These are phyloP conservation scores for Xerophyta viscosa DNA, from an alignment of 106 monocot genomes.

Conservation along the genomic window DNA sequence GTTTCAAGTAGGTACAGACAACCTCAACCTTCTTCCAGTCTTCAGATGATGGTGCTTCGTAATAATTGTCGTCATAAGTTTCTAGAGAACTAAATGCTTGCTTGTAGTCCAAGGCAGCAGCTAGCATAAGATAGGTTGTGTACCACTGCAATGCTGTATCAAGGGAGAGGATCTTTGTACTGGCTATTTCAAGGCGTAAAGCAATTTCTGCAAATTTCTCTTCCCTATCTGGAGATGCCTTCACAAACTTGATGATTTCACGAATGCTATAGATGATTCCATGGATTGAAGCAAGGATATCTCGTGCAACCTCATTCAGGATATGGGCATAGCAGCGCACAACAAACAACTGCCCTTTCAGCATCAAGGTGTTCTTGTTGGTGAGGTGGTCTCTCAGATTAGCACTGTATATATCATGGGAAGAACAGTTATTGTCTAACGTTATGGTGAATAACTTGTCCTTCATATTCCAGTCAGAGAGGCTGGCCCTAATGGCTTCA, in stretches of 20 bases:
- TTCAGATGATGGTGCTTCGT: slow-evolving; percentile 74
- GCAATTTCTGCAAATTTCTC: slow-evolving; percentile 77
- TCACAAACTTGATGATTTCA: slow-evolving; percentile 88
- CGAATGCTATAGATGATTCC: slow-evolving; percentile 81
- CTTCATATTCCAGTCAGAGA: slow-evolving; percentile 82
- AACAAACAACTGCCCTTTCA: slow-evolving; percentile 76
- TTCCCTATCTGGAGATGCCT: slow-evolving; percentile 60
- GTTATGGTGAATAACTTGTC: slow-evolving; percentile 74
- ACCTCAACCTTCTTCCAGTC: slow-evolving; percentile 91
- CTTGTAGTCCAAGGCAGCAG: slow-evolving; percentile 64
- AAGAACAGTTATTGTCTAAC: slow-evolving; percentile 75
- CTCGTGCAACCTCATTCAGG: slow-evolving; percentile 70
- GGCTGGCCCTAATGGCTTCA: slow-evolving; percentile 64
- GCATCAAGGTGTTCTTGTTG: slow-evolving; percentile 66
- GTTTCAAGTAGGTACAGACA: slow-evolving; percentile 60
- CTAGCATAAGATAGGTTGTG: slow-evolving; percentile 87
- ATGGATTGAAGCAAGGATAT: slow-evolving; percentile 83
- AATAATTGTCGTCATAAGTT: slow-evolving; percentile 73
- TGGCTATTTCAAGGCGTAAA: slow-evolving; percentile 55
- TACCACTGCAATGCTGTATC: slow-evolving; percentile 77
- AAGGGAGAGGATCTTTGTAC: slow-evolving; percentile 41
- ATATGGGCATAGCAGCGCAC: slow-evolving; percentile 81
- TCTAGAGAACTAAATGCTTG: slow-evolving; percentile 70
- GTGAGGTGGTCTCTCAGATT: slow-evolving; percentile 77
- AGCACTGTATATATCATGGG: slow-evolving; percentile 89